Base-by-base conservation (phyloP, 495 filamentous ascomycete species). In the Penicillium roqueforti region DNA sequence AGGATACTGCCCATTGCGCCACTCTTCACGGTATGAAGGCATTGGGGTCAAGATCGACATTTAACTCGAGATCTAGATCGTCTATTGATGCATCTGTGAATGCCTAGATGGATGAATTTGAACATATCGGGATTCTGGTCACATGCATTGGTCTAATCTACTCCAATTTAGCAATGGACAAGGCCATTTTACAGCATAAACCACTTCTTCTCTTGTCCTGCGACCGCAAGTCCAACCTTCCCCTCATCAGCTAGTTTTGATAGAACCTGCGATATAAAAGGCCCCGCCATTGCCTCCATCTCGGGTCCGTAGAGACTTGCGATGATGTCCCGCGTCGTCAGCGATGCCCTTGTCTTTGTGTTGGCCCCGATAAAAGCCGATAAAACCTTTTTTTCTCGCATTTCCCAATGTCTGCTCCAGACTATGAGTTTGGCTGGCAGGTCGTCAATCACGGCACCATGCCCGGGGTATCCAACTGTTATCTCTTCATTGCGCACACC, bases 241-340 rank as follows among this genome's bases (percentile, higher is more conserved):
- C 72, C 62, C 52, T 82, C 79, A 18, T 71, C 75, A 4, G 74
- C 70, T 49, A 82, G 56, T 60, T 81, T 82, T 19, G 69, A 43
- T 47, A 81, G 50, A 4, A 79, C 67, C 53, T 82, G 74, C 0
- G 65, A 60, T 20, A 71, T 74, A 46, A 81, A 80, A 1, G 78
- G 78, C 54, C 76, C 76, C 47, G 76, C 61, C 28, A 80, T 68
- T 7, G 55, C 42, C 13, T 60, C 48, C 4, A 77, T 73, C 19
- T 20, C 38, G 0, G 20, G 5, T 1, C 50, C 50, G 7, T 52
- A 52, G 20, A 52, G 29, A 2, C n/a, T 9, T 14, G 8, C 9
- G 2, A n/a, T 37, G 19, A 79, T 53, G 22, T 79, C 61, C 26
- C 45, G 49, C 3, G 73, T 61, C 10, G 75, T 76, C n/a, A 73